These are phyloP conservation scores for Lachancea sp. DNA, from an alignment of 805 yeast species.

Conservation along the genomic window DNA sequence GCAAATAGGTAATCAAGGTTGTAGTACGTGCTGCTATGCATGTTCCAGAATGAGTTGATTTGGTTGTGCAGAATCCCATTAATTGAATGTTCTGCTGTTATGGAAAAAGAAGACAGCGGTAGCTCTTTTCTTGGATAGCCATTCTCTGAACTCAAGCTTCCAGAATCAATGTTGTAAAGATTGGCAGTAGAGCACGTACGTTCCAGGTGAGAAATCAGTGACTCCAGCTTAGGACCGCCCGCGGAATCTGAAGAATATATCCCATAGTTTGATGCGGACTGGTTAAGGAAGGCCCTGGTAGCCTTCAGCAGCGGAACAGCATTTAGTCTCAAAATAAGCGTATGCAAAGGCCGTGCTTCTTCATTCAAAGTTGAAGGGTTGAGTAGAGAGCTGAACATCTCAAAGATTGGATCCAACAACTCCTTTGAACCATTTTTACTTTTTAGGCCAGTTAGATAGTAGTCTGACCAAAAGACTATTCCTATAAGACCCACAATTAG, in stretches of 20 bases:
- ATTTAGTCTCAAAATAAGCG: conserved; percentile 33
- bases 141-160: conserved; percentile 18
- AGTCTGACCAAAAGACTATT: conserved; percentile 45
- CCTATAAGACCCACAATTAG: conserved; percentile 51
- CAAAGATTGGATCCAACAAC: conserved; percentile 32
- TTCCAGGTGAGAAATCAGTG: conserved; percentile 20
- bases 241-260: conserved; percentile 29
- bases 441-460: conserved; percentile 34
- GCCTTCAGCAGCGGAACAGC: conserved; percentile 22
- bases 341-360: conserved; percentile 41
- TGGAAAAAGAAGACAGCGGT: conserved; percentile 20
- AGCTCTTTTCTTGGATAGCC: conserved; percentile 26
- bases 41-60: conserved; percentile 32
- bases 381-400: conserved; percentile 36
- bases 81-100: conserved; percentile 27
- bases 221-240: conserved; percentile 23
- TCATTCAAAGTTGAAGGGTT: conserved; percentile 40
- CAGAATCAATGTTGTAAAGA: conserved; percentile 26
- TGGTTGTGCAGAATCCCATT: conserved; percentile 31
- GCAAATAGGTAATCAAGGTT: conserved; percentile 29
- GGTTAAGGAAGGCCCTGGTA: conserved; percentile 20
- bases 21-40: conserved; percentile 33
- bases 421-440: conserved; percentile 22
- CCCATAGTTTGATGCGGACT: conserved; percentile 26
- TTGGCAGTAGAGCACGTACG: conserved; percentile 21